A percentile compares a stretch with the other conserved stretches of the same genome.
These are phyloP conservation scores for Clonostachys sp. DNA, from an alignment of 2,329 filamentous ascomycete species.

Conservation along the genomic window DNA sequence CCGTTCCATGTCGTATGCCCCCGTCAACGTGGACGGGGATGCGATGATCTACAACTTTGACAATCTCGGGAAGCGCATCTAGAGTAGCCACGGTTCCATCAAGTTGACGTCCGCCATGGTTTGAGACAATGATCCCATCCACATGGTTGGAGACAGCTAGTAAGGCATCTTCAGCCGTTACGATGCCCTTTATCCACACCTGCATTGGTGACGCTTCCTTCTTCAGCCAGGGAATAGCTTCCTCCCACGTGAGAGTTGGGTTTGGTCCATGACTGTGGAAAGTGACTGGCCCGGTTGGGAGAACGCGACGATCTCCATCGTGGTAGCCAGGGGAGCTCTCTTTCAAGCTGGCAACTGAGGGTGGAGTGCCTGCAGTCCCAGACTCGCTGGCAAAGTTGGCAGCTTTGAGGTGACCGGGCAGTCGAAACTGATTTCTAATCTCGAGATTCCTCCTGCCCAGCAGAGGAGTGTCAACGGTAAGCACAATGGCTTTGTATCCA, in stretches of 20 bases:
- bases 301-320: too few species aligned
- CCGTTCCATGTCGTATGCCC: conserved; percentile 30
- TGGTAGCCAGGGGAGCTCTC: conserved; percentile 31
- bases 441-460: conserved; percentile 29
- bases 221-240: conserved; percentile 36
- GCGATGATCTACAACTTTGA: conserved; percentile 39
- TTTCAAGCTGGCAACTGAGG: too few species aligned
- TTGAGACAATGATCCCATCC: conserved; percentile 33
- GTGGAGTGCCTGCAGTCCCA: conserved; percentile 37
- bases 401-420: conserved; percentile 18
- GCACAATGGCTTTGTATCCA: too few species aligned
- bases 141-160: conserved; percentile 22
- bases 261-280: too few species aligned
- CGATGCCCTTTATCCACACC: conserved; percentile 42
- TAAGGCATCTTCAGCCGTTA: conserved; percentile 33
- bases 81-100: conserved; percentile 43
- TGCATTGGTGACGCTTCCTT: conserved; percentile 48
- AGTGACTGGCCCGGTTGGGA: too few species aligned
- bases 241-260: conserved; percentile 15
- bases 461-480: too few species aligned
- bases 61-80: conserved; percentile 37
- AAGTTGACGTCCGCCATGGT: conserved; percentile 35
- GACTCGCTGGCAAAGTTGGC: conserved; percentile 47
- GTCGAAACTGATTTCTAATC: conserved; percentile 38
- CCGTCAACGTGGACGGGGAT: conserved; percentile 39